These are phyloP conservation scores for Aschersonia sp. DNA, from an alignment of 2,329 filamentous ascomycete species.

Conservation along the genomic window DNA sequence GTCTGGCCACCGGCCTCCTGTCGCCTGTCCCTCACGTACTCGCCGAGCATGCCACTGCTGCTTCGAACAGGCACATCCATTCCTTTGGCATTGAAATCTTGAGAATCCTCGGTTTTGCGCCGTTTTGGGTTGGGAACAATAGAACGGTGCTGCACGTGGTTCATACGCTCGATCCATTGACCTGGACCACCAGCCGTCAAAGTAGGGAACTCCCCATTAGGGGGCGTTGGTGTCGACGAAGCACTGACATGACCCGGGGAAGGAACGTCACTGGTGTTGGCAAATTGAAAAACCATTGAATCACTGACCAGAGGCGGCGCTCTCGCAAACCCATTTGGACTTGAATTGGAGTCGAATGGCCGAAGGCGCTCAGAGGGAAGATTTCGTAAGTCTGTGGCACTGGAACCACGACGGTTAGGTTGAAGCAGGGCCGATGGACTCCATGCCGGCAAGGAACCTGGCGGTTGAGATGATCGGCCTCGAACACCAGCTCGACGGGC, in stretches of 20 bases:
- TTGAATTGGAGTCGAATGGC: neutral
- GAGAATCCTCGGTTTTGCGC: slow-evolving; percentile 38
- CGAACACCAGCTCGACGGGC: slow-evolving; percentile 4
- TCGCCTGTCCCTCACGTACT: slow-evolving; percentile 49
- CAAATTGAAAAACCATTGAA: slow-evolving; percentile 26
- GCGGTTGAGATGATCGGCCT: slow-evolving; percentile 15
- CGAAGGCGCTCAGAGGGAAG: slow-evolving; percentile 10
- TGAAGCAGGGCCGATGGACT: slow-evolving; percentile 26
- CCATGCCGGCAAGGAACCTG: slow-evolving; percentile 19
- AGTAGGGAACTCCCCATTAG: slow-evolving; percentile 9
- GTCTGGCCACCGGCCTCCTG: slow-evolving; percentile 22
- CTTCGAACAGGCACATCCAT: slow-evolving; percentile 15
- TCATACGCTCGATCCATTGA: slow-evolving; percentile 59
- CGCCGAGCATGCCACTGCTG: slow-evolving; percentile 44
- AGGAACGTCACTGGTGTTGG: slow-evolving; percentile 18
- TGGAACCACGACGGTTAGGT: slow-evolving; percentile 17
- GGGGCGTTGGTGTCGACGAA: slow-evolving; percentile 18
- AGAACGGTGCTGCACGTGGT: slow-evolving; percentile 56
- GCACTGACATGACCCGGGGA: slow-evolving; percentile 18
- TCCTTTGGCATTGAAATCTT: slow-evolving; percentile 23
- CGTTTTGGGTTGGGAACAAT: slow-evolving; percentile 48
- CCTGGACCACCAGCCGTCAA: slow-evolving; percentile 27
- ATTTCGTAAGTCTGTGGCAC: slow-evolving; percentile 12
- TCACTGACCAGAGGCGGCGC: slow-evolving; percentile 8
- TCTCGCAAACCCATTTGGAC: slow-evolving; percentile 6